Evolutionary conservation across 177 flowering plant species (phyloP).

Genomic region (Vitis hybrid): DNA sequence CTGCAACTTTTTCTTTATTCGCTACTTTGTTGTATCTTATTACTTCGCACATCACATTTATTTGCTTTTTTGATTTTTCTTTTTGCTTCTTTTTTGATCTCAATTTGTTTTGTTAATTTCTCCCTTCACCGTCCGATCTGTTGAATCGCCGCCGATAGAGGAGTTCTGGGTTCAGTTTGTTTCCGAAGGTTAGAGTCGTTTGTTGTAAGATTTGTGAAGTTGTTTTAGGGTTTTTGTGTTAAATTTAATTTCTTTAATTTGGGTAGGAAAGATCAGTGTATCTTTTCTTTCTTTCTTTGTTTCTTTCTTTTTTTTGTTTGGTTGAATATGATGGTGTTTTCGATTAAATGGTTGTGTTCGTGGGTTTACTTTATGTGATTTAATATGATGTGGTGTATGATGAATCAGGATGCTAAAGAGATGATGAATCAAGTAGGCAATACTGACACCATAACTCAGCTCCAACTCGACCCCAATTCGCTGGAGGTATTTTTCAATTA

Average conservation of each 20-base stretch:
- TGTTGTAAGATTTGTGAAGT: neutral
- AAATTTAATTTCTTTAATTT: neutral
- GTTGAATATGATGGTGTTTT: neutral
- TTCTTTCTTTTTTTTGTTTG: neutral
- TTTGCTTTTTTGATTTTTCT: neutral
- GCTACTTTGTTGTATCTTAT: neutral
- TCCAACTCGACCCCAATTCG: constrained; percentile 30
- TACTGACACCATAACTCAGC: constrained; percentile 34
- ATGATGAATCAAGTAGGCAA: constrained; percentile 58
- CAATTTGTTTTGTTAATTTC: neutral
- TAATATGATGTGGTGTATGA: constrained; percentile 4
- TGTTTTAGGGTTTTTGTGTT: neutral
- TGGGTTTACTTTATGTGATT: constrained; percentile 1
- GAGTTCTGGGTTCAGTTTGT: neutral
- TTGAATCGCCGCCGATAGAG: neutral
- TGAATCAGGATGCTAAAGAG: constrained; percentile 28
- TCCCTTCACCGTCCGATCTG: neutral
- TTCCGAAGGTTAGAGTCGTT: neutral
- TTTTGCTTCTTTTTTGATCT: neutral
- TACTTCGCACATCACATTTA: neutral
- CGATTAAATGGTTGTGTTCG: neutral
- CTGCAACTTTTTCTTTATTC: neutral
- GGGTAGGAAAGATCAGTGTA: too few relatives aligned
- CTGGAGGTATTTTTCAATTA: constrained; percentile 37
- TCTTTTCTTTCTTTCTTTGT: too few relatives aligned